A percentile compares a stretch with the other conserved stretches of the same genome.
Evolutionary conservation across 768 basidiomycete species (phyloP).

Genomic region (Bullera alba): DNA sequence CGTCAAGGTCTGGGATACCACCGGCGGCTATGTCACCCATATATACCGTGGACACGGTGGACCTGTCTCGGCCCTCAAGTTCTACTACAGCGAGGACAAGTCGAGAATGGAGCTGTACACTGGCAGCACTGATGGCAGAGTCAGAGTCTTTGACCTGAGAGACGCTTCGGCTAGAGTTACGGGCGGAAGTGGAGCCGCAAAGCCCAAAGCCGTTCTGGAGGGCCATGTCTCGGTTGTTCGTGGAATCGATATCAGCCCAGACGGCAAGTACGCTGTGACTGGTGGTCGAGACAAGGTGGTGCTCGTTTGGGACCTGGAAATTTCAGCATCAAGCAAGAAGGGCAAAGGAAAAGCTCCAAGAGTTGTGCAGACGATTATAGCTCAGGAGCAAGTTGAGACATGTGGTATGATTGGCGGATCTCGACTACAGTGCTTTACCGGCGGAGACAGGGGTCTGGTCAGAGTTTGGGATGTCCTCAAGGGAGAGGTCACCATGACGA

Average conservation of each 20-base stretch:
- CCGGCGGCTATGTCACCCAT: conserved; percentile 82
- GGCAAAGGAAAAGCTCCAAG: conserved; percentile 50
- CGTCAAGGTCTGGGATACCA: conserved; percentile 93
- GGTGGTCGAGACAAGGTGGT: conserved; percentile 91
- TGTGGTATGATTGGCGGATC: conserved; percentile 62
- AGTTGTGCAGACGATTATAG: conserved; percentile 69
- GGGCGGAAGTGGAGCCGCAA: conserved; percentile 49
- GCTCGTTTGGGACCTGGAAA: conserved; percentile 68
- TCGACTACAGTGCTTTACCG: conserved; percentile 69
- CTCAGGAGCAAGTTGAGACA: conserved; percentile 76
- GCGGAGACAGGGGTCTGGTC: conserved; percentile 79
- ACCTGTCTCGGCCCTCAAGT: conserved; percentile 84
- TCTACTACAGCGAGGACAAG: conserved; percentile 60
- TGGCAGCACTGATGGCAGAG: conserved; percentile 81
- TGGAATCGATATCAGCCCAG: conserved; percentile 72
- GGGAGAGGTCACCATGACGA: conserved; percentile 56
- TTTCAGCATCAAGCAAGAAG: conserved; percentile 33
- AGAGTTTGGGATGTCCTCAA: conserved; percentile 75
- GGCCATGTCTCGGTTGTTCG: conserved; percentile 93
- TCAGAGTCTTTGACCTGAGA: conserved; percentile 84
- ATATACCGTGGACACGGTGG: conserved; percentile 95
- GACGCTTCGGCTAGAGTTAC: conserved; percentile 55
- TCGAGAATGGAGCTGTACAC: conserved; percentile 71
- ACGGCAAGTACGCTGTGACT: conserved; percentile 83
- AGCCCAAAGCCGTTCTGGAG: conserved; percentile 72